These are phyloP conservation scores for Passiflora organensis DNA, from an alignment of 345 rosid genomes.

Conservation along the genomic window DNA sequence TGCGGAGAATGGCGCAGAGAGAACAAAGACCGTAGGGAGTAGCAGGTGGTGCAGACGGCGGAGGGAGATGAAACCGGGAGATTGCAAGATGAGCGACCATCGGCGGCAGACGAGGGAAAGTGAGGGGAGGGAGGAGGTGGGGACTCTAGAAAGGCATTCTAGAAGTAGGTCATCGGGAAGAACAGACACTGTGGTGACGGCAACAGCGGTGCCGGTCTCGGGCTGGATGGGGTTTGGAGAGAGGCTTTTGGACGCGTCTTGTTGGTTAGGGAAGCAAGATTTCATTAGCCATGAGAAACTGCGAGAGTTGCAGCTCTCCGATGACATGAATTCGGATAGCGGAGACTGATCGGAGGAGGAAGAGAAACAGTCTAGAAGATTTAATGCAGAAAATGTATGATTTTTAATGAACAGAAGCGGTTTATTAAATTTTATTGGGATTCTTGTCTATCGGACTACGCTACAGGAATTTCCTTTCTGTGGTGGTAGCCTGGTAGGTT, in stretches of 20 bases:
- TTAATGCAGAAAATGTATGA: too few species aligned
- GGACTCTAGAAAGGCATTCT: constrained; percentile 69
- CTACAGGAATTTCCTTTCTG: too few species aligned
- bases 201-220: constrained; percentile 6
- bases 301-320: constrained; percentile 75
- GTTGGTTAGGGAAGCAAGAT: constrained; percentile 70
- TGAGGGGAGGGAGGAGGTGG: constrained; percentile 59
- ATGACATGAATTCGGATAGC: background rate
- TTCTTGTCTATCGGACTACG: too few species aligned
- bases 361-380: too few species aligned
- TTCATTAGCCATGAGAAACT: constrained; percentile 91
- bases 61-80: constrained; percentile 55
- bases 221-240: constrained; percentile 24
- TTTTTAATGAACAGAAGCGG: too few species aligned
- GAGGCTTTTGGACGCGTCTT: constrained; percentile 27
- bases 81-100: constrained; percentile 69
- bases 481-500: too few species aligned
- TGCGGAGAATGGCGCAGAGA: constrained; percentile 52
- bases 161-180: constrained; percentile 79
- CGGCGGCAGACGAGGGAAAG: constrained; percentile 71
- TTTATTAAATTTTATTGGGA: too few species aligned
- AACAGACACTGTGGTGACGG: constrained; percentile 33
- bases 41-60: constrained; percentile 53
- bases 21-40: constrained; percentile 51
- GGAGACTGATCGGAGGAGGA: too few species aligned